Conservation (phyloP, 1,139 yeast genomes). For the Suhomyces bolitotheri region DNA sequence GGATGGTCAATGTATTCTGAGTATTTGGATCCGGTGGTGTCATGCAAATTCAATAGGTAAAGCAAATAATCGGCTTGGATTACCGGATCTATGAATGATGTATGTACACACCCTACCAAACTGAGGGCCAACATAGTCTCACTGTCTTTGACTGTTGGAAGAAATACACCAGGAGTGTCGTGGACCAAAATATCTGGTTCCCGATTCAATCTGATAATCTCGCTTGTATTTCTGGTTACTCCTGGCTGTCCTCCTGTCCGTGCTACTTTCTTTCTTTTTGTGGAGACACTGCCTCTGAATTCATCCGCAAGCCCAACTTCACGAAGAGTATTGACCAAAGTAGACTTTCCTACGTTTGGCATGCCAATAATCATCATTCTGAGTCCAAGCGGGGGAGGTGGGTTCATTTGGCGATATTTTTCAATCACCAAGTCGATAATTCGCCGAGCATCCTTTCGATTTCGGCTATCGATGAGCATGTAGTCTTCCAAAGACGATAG, state of each 20-base stretch:
- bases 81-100: constrained; percentile 73
- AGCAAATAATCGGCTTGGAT: constrained; percentile 85
- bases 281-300: constrained; percentile 26
- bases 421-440: constrained; percentile 53
- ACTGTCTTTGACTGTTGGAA: constrained; percentile 68
- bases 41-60: constrained; percentile 68
- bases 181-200: constrained; percentile 71
- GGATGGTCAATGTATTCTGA: constrained; percentile 56
- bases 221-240: constrained; percentile 79
- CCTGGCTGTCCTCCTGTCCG: constrained; percentile 89
- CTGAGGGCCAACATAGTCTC: constrained; percentile 77
- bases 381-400: constrained; percentile 83
- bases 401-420: constrained; percentile 44
- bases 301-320: constrained; percentile 46
- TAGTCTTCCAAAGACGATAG: constrained; percentile 49
- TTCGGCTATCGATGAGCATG: constrained; percentile 62
- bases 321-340: constrained; percentile 75
- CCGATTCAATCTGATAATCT: constrained; percentile 61
- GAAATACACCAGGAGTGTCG: constrained; percentile 92
- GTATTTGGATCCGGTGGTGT: constrained; percentile 47
- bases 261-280: constrained; percentile 66
- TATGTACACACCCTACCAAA: constrained; percentile 76
- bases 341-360: constrained; percentile 99
- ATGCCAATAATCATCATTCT: constrained; percentile 81
- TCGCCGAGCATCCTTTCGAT: constrained; percentile 48